Base-by-base conservation (phyloP, 768 basidiomycete species). In the Leccinum sublutescens region DNA sequence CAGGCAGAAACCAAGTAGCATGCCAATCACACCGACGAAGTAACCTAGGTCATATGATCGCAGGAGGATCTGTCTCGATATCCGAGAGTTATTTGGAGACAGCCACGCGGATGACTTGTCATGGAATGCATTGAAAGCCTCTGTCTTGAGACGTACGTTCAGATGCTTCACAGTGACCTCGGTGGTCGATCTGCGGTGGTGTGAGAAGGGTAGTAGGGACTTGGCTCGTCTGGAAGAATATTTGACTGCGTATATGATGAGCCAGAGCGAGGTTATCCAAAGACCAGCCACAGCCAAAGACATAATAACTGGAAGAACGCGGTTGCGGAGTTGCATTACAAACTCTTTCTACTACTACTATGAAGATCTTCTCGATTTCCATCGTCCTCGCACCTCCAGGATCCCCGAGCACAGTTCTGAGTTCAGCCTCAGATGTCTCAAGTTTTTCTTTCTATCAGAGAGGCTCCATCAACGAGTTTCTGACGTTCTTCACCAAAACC, bases 381-480 rank as follows among this genome's bases (percentile, higher is more conserved):
- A 75, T 97, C 36, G 70, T 91, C 51, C 80, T 86, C 54, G 82
- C 88, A 17, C 86, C 89, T 5, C 79, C 86, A 9, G 82, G 82
- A 33, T 84, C 85, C 15, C 73, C 87, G 15, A 79, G 82, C n/a
- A 82, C 82, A 5, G 73, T 86, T 33, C 85, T 98, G 31, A 79
- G 80, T 63, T 81, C 77, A 40, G 86, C 88, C 15, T 84, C 81
- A 48, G 96, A 98, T 70, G 82, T 98, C 14, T 91, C 89, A 27
- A 88, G 88, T 11, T 98, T 95, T 79, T 89, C 89, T 31, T 98
- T 98, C 80, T 97, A 95, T 75, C 94, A 97, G 77, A 80, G 84
- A 62, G 88, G 92, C 50, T 86, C 89, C 17, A 86, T 96, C 54
- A 84, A 80, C 54, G 96, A 98, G 77, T 98, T 98, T 76, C 83